phyloP scores from a whole-genome alignment of 352 stramenopile genomes.

The Pythium myriotylum region DNA sequence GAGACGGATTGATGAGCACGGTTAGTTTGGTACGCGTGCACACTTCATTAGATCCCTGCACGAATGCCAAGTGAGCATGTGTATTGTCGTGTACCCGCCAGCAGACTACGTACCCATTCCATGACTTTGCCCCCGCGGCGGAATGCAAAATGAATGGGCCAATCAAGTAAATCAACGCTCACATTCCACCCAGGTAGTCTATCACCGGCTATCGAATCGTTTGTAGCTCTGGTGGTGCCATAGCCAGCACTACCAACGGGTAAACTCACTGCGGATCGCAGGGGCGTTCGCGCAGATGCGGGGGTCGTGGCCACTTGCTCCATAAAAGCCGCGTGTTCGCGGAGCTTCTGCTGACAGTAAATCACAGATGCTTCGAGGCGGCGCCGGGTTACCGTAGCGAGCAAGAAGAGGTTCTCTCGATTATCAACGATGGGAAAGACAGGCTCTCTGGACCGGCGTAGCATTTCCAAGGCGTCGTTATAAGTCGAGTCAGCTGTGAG shows the following conservation, averaged over 20 bases:
- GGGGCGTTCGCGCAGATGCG: slow-evolving; percentile 7
- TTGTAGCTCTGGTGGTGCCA: neutral
- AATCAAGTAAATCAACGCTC: slow-evolving; percentile 38
- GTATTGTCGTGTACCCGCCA: neutral
- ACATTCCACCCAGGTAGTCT: neutral
- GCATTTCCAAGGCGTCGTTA: slow-evolving; percentile 48
- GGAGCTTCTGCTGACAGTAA: slow-evolving; percentile 51
- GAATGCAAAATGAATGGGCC: slow-evolving; percentile 72
- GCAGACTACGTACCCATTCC: slow-evolving; percentile 47
- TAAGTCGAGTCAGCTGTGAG: slow-evolving; percentile 78
- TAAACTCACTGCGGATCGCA: slow-evolving; percentile 4
- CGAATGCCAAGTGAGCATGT: neutral
- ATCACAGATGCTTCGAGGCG: slow-evolving; percentile 55
- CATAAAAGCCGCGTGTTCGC: slow-evolving; percentile 11
- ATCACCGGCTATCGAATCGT: neutral
- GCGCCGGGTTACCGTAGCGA: slow-evolving; percentile 69
- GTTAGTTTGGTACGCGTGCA: slow-evolving; percentile 67
- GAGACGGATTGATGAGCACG: slow-evolving; percentile 75
- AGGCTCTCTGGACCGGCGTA: slow-evolving; percentile 55
- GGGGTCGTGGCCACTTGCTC: neutral
- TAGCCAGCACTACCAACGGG: slow-evolving; percentile 2
- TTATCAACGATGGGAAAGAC: slow-evolving; percentile 80
- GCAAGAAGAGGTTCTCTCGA: slow-evolving; percentile 54
- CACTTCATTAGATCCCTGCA: slow-evolving; percentile 41
- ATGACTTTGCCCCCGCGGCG: slow-evolving; percentile 72